A percentile compares a stretch with the other conserved stretches of the same genome.
Conservation (phyloP, 1,139 yeast species). For the Arxiozyma telluris region DNA sequence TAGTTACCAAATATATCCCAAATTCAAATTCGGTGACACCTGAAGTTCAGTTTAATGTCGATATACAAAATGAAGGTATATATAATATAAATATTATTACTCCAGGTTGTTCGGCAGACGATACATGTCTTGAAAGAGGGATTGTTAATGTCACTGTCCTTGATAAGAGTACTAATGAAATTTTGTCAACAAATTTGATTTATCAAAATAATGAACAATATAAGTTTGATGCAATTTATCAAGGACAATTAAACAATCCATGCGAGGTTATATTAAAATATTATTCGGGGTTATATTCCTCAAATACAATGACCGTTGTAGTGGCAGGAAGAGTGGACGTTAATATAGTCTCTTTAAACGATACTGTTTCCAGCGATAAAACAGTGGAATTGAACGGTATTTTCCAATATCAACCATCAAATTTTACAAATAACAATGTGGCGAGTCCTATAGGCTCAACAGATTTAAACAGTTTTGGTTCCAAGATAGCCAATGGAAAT, state of each 20-base stretch:
- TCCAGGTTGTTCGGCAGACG: conserved; percentile 74
- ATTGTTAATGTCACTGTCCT: conserved; percentile 66
- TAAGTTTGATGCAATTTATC: conserved; percentile 70
- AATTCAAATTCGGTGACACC: conserved; percentile 27
- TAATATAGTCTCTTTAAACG: conserved; percentile 17
- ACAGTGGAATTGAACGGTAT: neutral
- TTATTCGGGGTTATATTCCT: conserved; percentile 31
- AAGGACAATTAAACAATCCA: conserved; percentile 57
- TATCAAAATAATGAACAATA: conserved; percentile 74
- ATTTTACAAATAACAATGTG: conserved; percentile 40
- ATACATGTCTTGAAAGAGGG: conserved; percentile 63
- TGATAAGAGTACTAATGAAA: conserved; percentile 34
- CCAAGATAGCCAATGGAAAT: neutral
- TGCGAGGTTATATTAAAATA: conserved; percentile 46
- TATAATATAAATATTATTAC: conserved; percentile 68
- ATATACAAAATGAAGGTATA: conserved; percentile 63
- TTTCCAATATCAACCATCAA: conserved; percentile 65
- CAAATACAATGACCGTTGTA: conserved; percentile 34
- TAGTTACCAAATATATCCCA: conserved; percentile 25
- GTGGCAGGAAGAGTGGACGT: conserved; percentile 70
- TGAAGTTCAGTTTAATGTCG: conserved; percentile 54
- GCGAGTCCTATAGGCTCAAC: conserved; percentile 49
- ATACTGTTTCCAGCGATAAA: neutral
- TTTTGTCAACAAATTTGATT: conserved; percentile 36
- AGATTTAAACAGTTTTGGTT: conserved; percentile 49